Percentiles rank a stretch among this genome's conserved stretches.
Conservation (phyloP, 768 basidiomycete genomes). For the Mycena capillaripes region DNA sequence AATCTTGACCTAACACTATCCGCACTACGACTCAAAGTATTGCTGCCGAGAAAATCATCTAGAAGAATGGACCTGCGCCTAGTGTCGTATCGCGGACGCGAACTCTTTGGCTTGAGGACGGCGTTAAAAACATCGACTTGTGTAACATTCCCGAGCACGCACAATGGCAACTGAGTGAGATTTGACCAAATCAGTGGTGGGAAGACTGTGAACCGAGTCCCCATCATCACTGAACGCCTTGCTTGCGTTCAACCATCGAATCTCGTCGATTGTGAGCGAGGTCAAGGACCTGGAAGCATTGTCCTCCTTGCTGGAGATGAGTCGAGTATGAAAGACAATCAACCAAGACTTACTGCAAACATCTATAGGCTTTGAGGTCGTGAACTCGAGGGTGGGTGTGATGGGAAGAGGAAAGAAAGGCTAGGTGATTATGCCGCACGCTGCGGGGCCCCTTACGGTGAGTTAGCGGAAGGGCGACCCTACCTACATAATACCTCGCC, state of each 20-base stretch:
- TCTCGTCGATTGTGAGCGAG: conserved; percentile 59
- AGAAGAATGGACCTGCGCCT: conserved; percentile 37
- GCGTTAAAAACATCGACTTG: not conserved
- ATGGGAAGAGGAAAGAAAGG: conserved; percentile 31
- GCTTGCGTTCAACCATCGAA: conserved; percentile 64
- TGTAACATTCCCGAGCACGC: not conserved
- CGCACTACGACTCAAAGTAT: conserved; percentile 24
- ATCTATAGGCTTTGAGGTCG: conserved; percentile 33
- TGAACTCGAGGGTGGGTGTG: conserved; percentile 28
- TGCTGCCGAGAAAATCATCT: conserved; percentile 37
- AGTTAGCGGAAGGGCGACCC: conserved; percentile 35
- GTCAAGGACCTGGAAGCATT: conserved; percentile 48
- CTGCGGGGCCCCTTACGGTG: conserved; percentile 32
- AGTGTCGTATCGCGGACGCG: conserved; percentile 30
- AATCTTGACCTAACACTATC: conserved; percentile 29
- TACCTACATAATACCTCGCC: conserved; percentile 56
- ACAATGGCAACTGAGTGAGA: conserved; percentile 32
- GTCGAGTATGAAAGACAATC: conserved; percentile 33
- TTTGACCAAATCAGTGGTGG: conserved; percentile 29
- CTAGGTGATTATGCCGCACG: conserved; percentile 33
- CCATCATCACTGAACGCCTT: conserved; percentile 34
- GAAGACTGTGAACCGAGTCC: conserved; percentile 28
- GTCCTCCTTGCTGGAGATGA: conserved; percentile 41
- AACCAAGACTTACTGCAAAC: conserved; percentile 33
- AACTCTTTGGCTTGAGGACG: conserved; percentile 31